Conservation (phyloP, 306 rosid species). For the Malus asiatica region DNA sequence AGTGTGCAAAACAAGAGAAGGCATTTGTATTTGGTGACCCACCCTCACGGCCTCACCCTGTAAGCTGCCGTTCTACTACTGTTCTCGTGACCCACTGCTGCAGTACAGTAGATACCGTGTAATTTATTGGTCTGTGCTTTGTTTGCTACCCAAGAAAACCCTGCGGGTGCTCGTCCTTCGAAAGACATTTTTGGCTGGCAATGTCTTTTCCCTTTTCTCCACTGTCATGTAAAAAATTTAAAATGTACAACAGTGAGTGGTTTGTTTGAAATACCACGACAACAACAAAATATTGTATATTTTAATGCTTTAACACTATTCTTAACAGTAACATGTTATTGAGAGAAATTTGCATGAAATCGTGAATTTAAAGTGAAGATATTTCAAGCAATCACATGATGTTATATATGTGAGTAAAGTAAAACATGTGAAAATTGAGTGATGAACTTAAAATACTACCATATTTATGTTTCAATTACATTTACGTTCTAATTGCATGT, state of each 20-base stretch:
- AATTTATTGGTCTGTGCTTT: conserved; percentile 5
- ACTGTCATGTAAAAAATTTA: background rate
- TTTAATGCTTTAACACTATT: too few species aligned
- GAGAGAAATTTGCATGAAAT: too few species aligned
- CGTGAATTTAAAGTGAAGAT: rapidly evolving
- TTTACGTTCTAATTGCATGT: too few species aligned
- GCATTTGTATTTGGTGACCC: conserved; percentile 1
- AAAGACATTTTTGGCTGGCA: conserved; percentile 8
- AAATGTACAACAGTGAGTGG: too few species aligned
- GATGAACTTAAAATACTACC: too few species aligned
- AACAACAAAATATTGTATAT: too few species aligned
- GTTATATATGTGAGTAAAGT: too few species aligned
- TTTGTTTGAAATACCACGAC: too few species aligned
- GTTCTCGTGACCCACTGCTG: conserved; percentile 7
- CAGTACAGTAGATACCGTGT: conserved; percentile 1
- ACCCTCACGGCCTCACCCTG: background rate
- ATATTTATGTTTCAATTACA: too few species aligned
- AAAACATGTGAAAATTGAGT: too few species aligned
- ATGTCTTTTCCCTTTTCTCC: background rate
- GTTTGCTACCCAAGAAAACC: background rate
- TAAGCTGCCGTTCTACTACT: background rate
- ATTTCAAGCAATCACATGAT: too few species aligned
- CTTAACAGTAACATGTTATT: too few species aligned
- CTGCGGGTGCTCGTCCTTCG: background rate
- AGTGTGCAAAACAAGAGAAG: background rate